These are phyloP conservation scores for Laguncularia racemosa DNA, from an alignment of 345 rosid species.

Conservation along the genomic window DNA sequence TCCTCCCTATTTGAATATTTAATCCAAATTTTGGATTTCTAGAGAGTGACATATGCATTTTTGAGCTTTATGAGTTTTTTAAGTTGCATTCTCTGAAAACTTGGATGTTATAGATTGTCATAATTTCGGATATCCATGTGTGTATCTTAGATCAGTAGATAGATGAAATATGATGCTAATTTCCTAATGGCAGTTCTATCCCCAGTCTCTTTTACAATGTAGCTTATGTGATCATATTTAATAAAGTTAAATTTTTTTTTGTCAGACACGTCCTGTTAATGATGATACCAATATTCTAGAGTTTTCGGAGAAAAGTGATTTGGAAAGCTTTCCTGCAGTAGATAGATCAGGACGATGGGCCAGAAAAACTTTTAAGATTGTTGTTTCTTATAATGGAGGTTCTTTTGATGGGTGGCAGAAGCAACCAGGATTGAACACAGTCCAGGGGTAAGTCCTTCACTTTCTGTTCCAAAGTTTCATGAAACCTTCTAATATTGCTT, in stretches of 20 bases:
- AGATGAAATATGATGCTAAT: no score
- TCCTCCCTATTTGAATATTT: no score
- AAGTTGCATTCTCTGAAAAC: not conserved
- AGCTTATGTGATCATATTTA: no score
- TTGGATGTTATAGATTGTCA: not conserved
- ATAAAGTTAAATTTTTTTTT: no score
- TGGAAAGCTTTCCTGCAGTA: constrained; percentile 21
- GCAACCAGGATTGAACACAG: constrained; percentile 82
- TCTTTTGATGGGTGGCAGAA: constrained; percentile 99
- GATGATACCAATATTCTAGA: constrained; percentile 24
- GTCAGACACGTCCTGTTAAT: constrained; percentile 27
- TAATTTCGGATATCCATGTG: no score
- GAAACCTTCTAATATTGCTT: not conserved
- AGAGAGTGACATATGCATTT: constrained; percentile 2
- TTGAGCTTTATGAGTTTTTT: constrained; percentile 13
- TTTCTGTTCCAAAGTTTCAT: not conserved
- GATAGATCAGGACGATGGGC: constrained; percentile 72
- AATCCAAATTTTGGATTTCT: no score
- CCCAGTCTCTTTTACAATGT: no score
- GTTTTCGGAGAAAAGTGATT: constrained; percentile 12
- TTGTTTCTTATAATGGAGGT: constrained; percentile 69
- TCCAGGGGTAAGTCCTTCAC: constrained; percentile 44
- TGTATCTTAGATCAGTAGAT: no score
- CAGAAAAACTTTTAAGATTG: constrained; percentile 67
- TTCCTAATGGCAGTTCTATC: no score